Evolutionary conservation across 805 yeast species (phyloP).

Genomic region (Candida parachauliodes): DNA sequence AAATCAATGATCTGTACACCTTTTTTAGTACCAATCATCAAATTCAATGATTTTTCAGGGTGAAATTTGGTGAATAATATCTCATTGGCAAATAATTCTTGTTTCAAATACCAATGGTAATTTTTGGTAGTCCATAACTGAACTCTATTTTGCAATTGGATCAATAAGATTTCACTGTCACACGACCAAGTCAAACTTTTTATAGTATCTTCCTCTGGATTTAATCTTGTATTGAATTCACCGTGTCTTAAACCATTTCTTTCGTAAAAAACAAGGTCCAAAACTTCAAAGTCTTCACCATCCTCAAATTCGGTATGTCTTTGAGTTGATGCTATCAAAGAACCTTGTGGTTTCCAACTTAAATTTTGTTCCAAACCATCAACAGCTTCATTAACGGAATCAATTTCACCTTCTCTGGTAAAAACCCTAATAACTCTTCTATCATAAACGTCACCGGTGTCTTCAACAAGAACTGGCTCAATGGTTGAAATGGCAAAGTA

Average conservation of each 20-base stretch:
- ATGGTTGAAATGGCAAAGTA: constrained; percentile 66
- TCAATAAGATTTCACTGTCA: constrained; percentile 73
- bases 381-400: constrained; percentile 85
- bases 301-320: constrained; percentile 50
- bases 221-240: constrained; percentile 67
- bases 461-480: constrained; percentile 47
- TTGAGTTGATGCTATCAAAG: constrained; percentile 79
- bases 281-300: constrained; percentile 45
- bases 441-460: constrained; percentile 30
- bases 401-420: constrained; percentile 71
- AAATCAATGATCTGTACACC: constrained; percentile 63
- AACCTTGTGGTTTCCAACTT: constrained; percentile 91
- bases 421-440: constrained; percentile 84
- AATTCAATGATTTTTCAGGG: constrained; percentile 78
- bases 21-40: constrained; percentile 58
- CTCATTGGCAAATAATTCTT: constrained; percentile 48
- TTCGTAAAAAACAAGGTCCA: constrained; percentile 77
- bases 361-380: constrained; percentile 71
- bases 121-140: constrained; percentile 90
- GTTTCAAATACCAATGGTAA: constrained; percentile 94
- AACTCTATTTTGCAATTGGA: constrained; percentile 58
- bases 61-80: constrained; percentile 67
- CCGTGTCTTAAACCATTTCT: constrained; percentile 91
- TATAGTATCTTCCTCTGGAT: constrained; percentile 45
- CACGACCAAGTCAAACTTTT: constrained; percentile 70